phyloP scores from a whole-genome alignment of 805 yeast species.

The Limtongia smithiae region DNA sequence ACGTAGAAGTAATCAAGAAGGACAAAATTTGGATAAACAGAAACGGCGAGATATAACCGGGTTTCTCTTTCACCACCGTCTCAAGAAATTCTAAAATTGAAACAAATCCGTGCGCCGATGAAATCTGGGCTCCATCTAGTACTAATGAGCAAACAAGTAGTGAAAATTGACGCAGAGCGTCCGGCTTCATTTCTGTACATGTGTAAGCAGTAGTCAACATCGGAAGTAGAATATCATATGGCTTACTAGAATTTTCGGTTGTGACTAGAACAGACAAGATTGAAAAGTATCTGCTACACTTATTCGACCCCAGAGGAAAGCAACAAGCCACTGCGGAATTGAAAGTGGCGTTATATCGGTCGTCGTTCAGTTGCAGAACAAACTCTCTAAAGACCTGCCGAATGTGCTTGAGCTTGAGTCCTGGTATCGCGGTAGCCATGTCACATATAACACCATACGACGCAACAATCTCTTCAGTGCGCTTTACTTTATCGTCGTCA shows the following conservation, averaged over 20 bases:
- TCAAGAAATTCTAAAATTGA: slow-evolving; percentile 40
- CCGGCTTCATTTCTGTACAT: not conserved
- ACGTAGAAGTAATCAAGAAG: slow-evolving; percentile 36
- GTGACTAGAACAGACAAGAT: slow-evolving; percentile 3
- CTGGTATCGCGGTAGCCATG: not conserved
- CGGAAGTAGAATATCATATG: too few relatives aligned
- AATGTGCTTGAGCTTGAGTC: not conserved
- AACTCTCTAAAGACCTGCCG: not conserved
- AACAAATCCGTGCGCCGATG: slow-evolving; percentile 24
- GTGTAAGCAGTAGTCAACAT: too few relatives aligned
- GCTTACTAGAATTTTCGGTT: slow-evolving; percentile 3
- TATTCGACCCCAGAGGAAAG: not conserved
- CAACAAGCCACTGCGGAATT: not conserved
- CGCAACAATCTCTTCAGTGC: not conserved
- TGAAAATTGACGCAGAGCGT: not conserved
- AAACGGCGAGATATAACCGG: slow-evolving; percentile 65
- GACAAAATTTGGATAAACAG: slow-evolving; percentile 54
- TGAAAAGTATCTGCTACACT: not conserved
- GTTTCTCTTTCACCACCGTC: slow-evolving; percentile 45
- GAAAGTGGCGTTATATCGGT: not conserved
- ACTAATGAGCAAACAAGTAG: slow-evolving; percentile 10
- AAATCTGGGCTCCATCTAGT: slow-evolving; percentile 32
- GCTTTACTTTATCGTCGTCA: not conserved
- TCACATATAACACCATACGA: slow-evolving; percentile 1
- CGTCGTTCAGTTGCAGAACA: slow-evolving; percentile 1